These are phyloP conservation scores for Exutisphaerella laricina DNA, from an alignment of 2,329 filamentous ascomycete genomes.

Conservation along the genomic window DNA sequence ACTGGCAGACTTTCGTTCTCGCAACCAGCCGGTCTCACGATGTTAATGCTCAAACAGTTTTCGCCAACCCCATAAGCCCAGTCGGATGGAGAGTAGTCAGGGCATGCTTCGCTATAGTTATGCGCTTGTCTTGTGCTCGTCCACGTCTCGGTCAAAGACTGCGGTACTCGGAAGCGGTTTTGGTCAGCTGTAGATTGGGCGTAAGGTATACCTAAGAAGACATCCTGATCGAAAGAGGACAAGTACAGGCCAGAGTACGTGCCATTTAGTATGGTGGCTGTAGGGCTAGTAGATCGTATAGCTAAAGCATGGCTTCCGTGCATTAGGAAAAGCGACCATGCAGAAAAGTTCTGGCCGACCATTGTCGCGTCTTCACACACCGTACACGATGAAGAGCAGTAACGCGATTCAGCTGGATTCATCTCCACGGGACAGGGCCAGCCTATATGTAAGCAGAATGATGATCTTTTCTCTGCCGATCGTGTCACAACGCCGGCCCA, in stretches of 20 bases:
- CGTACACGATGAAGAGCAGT: no score
- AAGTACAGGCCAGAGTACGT: constrained; percentile 37
- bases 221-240: constrained; percentile 40
- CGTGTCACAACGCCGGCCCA: no score
- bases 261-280: constrained; percentile 33
- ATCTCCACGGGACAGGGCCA: background rate
- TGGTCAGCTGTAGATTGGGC: constrained; percentile 33
- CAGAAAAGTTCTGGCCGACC: no score
- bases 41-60: constrained; percentile 58
- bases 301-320: no score
- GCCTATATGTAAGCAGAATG: background rate
- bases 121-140: constrained; percentile 10
- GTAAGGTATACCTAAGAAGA: constrained; percentile 41
- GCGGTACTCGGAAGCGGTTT: constrained; percentile 31
- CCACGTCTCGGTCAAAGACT: constrained; percentile 18
- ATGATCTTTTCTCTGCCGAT: background rate
- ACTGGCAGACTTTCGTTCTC: constrained; percentile 46
- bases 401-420: no score
- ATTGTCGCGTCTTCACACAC: no score
- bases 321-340: no score
- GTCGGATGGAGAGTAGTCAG: constrained; percentile 12
- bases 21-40: constrained; percentile 50
- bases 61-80: constrained; percentile 31
- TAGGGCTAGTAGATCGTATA: background rate
- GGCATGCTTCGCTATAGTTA: constrained; percentile 20